Base-by-base conservation (phyloP, 495 filamentous ascomycete genomes). In the Chaetomidium leptoderma region DNA sequence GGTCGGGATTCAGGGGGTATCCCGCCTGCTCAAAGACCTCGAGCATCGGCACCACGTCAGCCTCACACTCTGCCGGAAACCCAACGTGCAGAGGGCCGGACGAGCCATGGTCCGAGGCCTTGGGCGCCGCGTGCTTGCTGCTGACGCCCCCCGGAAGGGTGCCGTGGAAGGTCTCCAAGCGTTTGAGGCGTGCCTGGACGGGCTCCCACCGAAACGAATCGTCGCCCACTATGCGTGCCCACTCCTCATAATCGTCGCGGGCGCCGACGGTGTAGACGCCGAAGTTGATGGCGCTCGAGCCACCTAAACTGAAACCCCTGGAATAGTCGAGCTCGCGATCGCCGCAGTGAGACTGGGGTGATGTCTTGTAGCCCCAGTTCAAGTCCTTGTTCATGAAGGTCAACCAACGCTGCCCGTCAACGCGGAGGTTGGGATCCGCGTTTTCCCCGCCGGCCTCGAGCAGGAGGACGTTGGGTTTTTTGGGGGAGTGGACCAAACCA, bases 261-360 rank as follows among this genome's bases (percentile, higher is more conserved):
- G 82, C 75, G 6, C 86, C 86, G 10, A 79, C 59, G 13, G 73
- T 79, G 55, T 74, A 88, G 11, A 82, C 70, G 19, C 78, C 78
- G 49, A 86, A 87, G 67, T 89, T 89, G 55, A 88, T 81, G 16
- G 79, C 80, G 33, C 72, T 83, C 23, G 76, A 76, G 0, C 86
- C 86, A 3, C 84, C 85, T 0, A 89, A 70, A 2, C 81, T 81
- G 14, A 76, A 76, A 0, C 85, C 85, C 10, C 84, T 77, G 16
- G 76, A 78, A 53, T 83, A 83, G 60, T 82, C 78, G 5, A 87
- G 60, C 47, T 76, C 59, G 3, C 82, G 78, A 16, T 70, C 71
- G 27, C 70, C 72, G 48, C 80, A 78, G 57, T 80, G 61, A 19
- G 68, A 62, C 56, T 87, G 85, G 0, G 83, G 78, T 0, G 63